Base-by-base conservation (phyloP, 305 asterid genomes). In the Withania somnifera region DNA sequence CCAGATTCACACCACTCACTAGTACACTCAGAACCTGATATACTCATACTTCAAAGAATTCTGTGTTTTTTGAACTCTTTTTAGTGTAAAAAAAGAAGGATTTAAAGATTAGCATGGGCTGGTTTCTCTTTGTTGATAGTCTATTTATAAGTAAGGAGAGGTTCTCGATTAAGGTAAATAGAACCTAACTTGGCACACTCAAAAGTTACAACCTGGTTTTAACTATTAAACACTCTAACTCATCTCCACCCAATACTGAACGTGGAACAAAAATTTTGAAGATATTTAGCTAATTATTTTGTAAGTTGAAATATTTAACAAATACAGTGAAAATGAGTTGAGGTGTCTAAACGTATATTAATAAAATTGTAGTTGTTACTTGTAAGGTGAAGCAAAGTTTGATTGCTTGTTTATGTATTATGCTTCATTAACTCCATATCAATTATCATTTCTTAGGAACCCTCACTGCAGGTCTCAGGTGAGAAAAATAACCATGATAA, bases 1-100 rank as follows among this genome's bases (percentile, higher is more conserved):
- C 99, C 99, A 0, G 99, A 95, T 84, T 93, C 98, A 83, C 97
- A 90, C 0, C 94, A 90, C 0, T 95, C 97, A 71, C 94, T 92
- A 73, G 90, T 90, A 82, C 90, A 91, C 42, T 86, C 94, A 81
- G 95, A 88, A 82, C 87, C 88, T 71, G 97, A 87, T 81, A 87
- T 60, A 51, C 90, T 86, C 94, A 93, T 93, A 22, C n/a, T n/a
- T n/a, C n/a, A n/a, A 38, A 79, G 63, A 60, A 45, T n/a, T 22
- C 34, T 57, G 1, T 77, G n/a, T 3, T 20, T 20, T 24, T 51
- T 52, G 0, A 66, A 66, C 28, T n/a, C n/a, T n/a, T n/a, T n/a
- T n/a, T n/a, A n/a, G n/a, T n/a, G n/a, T n/a, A n/a, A 19, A 64
- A 34, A 34, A 14, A 40, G 52, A 14, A 47, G 60, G 47, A 73